Evolutionary conservation across 176 grass and related monocot genomes (phyloP).

Genomic region (Themeda triandra): DNA sequence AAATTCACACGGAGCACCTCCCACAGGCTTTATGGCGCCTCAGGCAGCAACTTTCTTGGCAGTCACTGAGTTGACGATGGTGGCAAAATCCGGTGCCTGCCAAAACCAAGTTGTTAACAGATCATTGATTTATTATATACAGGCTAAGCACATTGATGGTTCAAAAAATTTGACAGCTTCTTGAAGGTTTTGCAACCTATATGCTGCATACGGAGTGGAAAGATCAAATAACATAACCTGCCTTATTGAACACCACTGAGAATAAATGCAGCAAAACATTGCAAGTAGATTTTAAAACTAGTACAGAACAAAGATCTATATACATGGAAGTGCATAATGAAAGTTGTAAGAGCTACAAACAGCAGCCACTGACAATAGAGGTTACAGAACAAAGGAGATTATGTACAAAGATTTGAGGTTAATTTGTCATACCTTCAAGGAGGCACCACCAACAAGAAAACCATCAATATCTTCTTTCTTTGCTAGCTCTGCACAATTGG

Average conservation of each 20-base stretch:
- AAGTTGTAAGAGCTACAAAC: not conserved
- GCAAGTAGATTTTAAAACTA: not conserved
- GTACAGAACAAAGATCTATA: not conserved
- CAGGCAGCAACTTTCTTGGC: conserved; percentile 88
- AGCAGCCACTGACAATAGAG: not conserved
- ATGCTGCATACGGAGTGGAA: not conserved
- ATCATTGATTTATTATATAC: not conserved
- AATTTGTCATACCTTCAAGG: conserved; percentile 67
- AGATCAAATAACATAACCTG: not conserved
- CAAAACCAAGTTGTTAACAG: not conserved
- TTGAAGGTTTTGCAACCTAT: not conserved
- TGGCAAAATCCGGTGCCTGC: conserved; percentile 75
- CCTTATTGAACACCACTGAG: not conserved
- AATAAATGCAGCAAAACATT: not conserved
- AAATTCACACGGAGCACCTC: conserved; percentile 1
- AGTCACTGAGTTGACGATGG: conserved; percentile 90
- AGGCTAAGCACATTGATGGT: not conserved
- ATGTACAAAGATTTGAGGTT: not conserved
- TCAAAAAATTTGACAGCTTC: not conserved
- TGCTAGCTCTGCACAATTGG: conserved; percentile 83
- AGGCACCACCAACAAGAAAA: conserved; percentile 96
- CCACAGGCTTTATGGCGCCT: conserved; percentile 11
- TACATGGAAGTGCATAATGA: not conserved
- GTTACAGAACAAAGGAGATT: not conserved
- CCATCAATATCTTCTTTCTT: conserved; percentile 98